Evolutionary conservation across 306 rosid genomes (phyloP), one percentile per base, ranked within the genome.

Genomic region (Vicia sativa): DNA sequence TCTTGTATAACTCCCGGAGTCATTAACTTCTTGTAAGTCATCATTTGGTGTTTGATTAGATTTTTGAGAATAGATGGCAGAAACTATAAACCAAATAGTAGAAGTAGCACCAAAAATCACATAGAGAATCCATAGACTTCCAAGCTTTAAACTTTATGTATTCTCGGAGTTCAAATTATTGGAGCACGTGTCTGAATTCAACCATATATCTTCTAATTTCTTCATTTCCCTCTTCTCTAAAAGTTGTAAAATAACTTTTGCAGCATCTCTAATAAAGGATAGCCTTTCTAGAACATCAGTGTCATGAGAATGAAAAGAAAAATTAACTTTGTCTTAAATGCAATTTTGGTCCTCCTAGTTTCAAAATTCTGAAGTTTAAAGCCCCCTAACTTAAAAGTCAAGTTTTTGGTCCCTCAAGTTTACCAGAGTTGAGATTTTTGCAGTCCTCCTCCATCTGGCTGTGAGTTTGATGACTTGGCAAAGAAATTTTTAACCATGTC

Each of bases 211-310:
- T 79, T 87, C 77, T 45, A 87, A 71, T 7, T 0, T 4, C 52
- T 29, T 79, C 13, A 91, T 0, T 13, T 57, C 59, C 19, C 92
- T 92, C 7, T 62, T 2, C 55, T 87, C 81, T 35, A 70, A 54
- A 21, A 87, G 83, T 19, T 59, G 19, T 44, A 87, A 66, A 59
- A 90, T 84, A 12, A 84, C 87, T 68, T 50, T 59, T 4, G 95
- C 82, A 55, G 87, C 43, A 65, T 90, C 95, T 79, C 19, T 86
- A 9, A 73, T 41, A 90, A 10, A 13, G 95, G 95, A 3, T 95
- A 87, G 54, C 95, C 97, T 74, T 81, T 86, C 63, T 76, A 85
- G 77, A 90, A 86, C 55, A 74, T 74, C 97, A 86, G 87, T 78
- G 73, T 45, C 62, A 78, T 14, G 38, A 12, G 34, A 49, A 61